These are phyloP conservation scores for Talaromyces sp. DNA, from an alignment of 2,329 filamentous ascomycete species.

Conservation along the genomic window DNA sequence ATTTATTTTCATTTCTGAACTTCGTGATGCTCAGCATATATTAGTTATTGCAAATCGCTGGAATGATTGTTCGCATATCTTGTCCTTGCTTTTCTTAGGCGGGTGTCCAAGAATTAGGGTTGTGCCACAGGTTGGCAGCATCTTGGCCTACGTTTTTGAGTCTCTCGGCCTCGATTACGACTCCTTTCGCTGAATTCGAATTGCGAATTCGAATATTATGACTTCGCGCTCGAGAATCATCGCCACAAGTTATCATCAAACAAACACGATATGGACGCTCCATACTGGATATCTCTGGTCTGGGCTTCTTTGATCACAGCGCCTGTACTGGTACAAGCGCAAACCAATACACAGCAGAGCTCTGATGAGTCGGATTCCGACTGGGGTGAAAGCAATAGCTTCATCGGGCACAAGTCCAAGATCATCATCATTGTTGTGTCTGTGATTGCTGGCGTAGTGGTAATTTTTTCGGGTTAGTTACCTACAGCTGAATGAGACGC, in stretches of 20 bases:
- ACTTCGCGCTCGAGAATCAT: background rate
- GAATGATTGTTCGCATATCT: background rate
- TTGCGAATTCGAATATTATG: background rate
- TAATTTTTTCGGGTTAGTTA: conserved; percentile 7
- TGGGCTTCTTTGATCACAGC: background rate
- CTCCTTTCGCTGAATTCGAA: background rate
- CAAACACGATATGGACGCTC: background rate
- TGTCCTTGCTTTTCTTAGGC: background rate
- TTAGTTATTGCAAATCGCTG: background rate
- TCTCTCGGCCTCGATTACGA: background rate
- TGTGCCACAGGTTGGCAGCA: background rate
- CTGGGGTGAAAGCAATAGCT: background rate
- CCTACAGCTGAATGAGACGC: background rate
- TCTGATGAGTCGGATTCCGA: background rate
- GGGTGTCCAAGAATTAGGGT: background rate
- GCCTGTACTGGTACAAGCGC: conserved; percentile 1
- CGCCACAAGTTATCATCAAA: background rate
- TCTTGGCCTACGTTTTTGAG: background rate
- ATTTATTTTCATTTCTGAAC: background rate
- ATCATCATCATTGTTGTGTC: conserved; percentile 14
- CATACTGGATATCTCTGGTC: background rate
- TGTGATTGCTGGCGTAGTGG: conserved; percentile 13
- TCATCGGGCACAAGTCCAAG: background rate
- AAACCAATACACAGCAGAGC: background rate
- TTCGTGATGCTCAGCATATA: background rate